Percentiles rank a stretch among this genome's conserved stretches.
Conservation (phyloP, 2,329 filamentous ascomycete species). For the Talaromyces albobiverticillius region DNA sequence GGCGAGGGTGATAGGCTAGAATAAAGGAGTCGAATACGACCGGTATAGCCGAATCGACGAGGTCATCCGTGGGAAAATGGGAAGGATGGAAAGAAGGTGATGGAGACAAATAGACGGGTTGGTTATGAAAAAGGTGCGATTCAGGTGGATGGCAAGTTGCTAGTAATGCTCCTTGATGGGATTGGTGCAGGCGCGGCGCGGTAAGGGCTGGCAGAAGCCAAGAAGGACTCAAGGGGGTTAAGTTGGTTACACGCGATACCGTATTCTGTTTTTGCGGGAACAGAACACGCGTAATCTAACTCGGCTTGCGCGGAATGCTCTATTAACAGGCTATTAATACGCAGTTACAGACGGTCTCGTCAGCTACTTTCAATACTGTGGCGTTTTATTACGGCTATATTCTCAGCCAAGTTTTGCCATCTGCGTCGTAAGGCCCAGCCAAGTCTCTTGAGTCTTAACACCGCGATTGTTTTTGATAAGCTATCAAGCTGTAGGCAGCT, state of each 20-base stretch:
- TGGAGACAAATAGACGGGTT: slow-evolving; percentile 13
- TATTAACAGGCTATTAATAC: not conserved
- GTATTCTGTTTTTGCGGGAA: not conserved
- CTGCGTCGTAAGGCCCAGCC: too few relatives aligned
- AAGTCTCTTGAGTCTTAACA: too few relatives aligned
- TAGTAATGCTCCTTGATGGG: not conserved
- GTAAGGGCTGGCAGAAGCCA: slow-evolving; percentile 21
- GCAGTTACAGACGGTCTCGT: too few relatives aligned
- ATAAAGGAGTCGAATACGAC: slow-evolving; percentile 21
- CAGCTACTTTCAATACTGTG: too few relatives aligned
- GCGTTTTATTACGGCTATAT: too few relatives aligned
- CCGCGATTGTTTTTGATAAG: too few relatives aligned
- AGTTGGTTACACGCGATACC: not conserved
- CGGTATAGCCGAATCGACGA: slow-evolving; percentile 24
- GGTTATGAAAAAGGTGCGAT: slow-evolving; percentile 9
- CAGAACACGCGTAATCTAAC: not conserved
- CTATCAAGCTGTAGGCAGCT: too few relatives aligned
- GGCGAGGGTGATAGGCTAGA: slow-evolving; percentile 25
- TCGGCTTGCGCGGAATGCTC: not conserved
- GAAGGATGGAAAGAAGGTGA: slow-evolving; percentile 18
- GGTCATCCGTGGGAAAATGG: slow-evolving; percentile 28
- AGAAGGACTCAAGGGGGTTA: slow-evolving; percentile 16
- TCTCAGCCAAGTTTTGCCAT: too few relatives aligned
- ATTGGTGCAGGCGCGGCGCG: slow-evolving; percentile 19
- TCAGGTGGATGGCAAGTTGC: slow-evolving; percentile 14